Conservation (phyloP, 805 yeast genomes). For the Yamadazyma takamatsuzukensis region DNA sequence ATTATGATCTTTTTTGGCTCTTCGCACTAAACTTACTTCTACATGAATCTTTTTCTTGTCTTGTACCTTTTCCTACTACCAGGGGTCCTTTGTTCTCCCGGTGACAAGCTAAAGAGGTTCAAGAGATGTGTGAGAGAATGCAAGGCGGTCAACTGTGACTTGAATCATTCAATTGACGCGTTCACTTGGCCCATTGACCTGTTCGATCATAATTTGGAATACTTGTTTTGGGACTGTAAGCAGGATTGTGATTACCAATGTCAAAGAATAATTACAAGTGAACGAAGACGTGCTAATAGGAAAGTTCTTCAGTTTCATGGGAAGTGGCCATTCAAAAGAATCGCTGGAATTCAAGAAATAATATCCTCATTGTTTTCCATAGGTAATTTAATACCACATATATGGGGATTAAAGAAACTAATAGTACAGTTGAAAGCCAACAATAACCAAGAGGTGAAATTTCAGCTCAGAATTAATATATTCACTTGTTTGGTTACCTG, state of each 20-base stretch:
- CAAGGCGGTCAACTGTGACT: slow-evolving; percentile 29
- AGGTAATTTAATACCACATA: slow-evolving; percentile 47
- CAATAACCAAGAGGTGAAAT: slow-evolving; percentile 1
- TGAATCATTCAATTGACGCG: slow-evolving; percentile 19
- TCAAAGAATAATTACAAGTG: slow-evolving; percentile 67
- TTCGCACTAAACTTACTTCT: too few species aligned
- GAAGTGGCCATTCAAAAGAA: slow-evolving; percentile 89
- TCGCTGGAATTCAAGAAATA: slow-evolving; percentile 81
- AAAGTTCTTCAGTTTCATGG: slow-evolving; percentile 88
- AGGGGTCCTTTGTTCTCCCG: too few species aligned
- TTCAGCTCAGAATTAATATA: slow-evolving; percentile 6
- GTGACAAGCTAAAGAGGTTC: slow-evolving; percentile 59
- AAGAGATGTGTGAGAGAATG: slow-evolving; percentile 55
- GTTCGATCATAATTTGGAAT: slow-evolving; percentile 36
- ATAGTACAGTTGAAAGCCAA: slow-evolving; percentile 7
- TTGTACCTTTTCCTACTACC: too few species aligned
- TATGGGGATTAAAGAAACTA: slow-evolving; percentile 38
- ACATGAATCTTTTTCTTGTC: too few species aligned
- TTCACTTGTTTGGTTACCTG: slow-evolving; percentile 7
- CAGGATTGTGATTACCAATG: slow-evolving; percentile 92
- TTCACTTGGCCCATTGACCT: slow-evolving; percentile 39
- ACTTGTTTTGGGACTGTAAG: slow-evolving; percentile 69
- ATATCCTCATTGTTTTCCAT: slow-evolving; percentile 78
- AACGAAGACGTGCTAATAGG: slow-evolving; percentile 44
- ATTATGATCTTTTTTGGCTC: too few species aligned